Percentiles rank a stretch among this genome's conserved stretches.
phyloP scores from a whole-genome alignment of 1,284 basidiomycete species.

The Mycocalia duriaeana region DNA sequence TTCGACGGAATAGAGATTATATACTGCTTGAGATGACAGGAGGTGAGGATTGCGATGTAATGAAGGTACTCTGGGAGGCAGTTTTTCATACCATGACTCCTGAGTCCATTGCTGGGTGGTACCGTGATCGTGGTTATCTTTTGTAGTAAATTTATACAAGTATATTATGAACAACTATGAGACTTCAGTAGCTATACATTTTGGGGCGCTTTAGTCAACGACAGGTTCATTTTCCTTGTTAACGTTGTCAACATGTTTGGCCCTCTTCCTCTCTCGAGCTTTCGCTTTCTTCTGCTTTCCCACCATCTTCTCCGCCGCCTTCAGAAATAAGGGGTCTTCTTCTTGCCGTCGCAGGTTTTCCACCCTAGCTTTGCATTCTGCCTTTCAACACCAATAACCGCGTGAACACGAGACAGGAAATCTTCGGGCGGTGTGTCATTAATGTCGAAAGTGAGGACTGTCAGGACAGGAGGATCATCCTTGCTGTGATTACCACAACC shows the following conservation, averaged over 20 bases:
- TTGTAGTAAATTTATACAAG: too few relatives aligned
- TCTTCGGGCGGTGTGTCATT: neutral
- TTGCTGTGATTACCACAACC: neutral
- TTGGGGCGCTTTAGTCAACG: too few relatives aligned
- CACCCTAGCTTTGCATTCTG: neutral
- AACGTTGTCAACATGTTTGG: too few relatives aligned
- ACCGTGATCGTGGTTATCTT: neutral
- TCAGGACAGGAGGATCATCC: neutral
- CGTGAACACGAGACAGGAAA: neutral
- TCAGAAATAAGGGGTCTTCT: neutral
- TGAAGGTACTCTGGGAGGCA: neutral
- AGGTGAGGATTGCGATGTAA: neutral
- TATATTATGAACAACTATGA: too few relatives aligned
- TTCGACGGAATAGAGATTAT: neutral
- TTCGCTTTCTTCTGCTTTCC: too few relatives aligned
- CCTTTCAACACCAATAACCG: neutral
- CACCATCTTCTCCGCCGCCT: neutral
- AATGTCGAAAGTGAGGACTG: neutral
- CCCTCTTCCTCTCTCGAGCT: too few relatives aligned
- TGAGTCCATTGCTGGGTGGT: neutral
- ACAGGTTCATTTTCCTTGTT: too few relatives aligned
- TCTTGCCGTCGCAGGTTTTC: neutral
- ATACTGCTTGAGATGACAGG: neutral
- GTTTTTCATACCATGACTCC: neutral
- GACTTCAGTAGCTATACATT: too few relatives aligned